These are phyloP conservation scores for Amylostereum chailletii DNA, from an alignment of 1,284 basidiomycete species.

Conservation along the genomic window DNA sequence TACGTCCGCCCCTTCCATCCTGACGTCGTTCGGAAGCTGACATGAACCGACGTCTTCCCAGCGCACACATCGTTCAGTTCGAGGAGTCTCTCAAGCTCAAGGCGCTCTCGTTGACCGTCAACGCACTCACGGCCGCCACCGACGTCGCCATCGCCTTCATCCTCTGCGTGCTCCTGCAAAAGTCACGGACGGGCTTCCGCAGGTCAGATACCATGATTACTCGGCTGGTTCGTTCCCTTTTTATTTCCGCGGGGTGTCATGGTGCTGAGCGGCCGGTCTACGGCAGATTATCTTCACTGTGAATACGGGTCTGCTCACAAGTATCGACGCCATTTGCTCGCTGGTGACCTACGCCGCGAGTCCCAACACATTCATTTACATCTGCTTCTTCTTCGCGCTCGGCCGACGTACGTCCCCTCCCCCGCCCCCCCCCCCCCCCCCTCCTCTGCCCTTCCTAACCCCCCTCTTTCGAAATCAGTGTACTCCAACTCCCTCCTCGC, in stretches of 20 bases:
- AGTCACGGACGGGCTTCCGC: slow-evolving; percentile 43
- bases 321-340: slow-evolving; percentile 45
- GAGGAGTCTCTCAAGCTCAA: slow-evolving; percentile 12
- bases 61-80: no score
- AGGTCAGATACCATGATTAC: slow-evolving; percentile 52
- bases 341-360: slow-evolving; percentile 40
- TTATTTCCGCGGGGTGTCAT: no score
- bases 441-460: no score
- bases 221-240: slow-evolving; percentile 30
- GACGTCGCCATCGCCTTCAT: slow-evolving; percentile 43
- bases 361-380: slow-evolving; percentile 43
- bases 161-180: slow-evolving; percentile 39
- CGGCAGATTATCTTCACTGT: slow-evolving; percentile 42
- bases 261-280: no score
- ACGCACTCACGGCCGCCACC: slow-evolving; percentile 38
- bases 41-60: slow-evolving; percentile 8
- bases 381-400: slow-evolving; percentile 48
- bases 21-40: slow-evolving; percentile 13
- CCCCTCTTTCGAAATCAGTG: slow-evolving; percentile 21
- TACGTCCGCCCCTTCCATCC: not conserved
- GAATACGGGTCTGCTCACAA: slow-evolving; percentile 45
- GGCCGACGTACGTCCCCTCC: slow-evolving; percentile 33
- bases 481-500: slow-evolving; percentile 49
- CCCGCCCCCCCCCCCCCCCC: no score
- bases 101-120: slow-evolving; percentile 48